These are phyloP conservation scores for Syzygium aromaticum DNA, from an alignment of 345 rosid genomes.

Conservation along the genomic window DNA sequence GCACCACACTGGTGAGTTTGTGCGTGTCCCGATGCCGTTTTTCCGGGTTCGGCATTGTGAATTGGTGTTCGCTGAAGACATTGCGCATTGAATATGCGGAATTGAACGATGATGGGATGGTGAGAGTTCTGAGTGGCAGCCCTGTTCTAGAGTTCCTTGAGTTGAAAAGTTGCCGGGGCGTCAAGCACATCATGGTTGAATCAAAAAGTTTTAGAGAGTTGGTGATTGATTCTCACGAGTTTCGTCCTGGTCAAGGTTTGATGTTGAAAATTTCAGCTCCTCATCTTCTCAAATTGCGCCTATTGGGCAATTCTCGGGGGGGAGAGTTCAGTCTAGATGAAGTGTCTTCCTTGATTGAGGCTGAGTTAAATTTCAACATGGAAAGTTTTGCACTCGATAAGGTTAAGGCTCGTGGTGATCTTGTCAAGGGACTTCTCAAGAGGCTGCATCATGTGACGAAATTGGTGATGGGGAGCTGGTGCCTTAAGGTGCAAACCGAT, in stretches of 20 bases:
- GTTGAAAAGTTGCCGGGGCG: background rate
- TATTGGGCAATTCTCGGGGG: background rate
- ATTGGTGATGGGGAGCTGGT: background rate
- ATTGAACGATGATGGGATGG: background rate
- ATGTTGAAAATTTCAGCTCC: background rate
- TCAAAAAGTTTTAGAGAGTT: background rate
- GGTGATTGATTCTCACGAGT: background rate
- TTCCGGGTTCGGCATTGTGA: background rate
- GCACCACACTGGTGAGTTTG: background rate
- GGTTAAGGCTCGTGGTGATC: background rate
- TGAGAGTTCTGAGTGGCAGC: background rate
- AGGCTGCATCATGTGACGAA: background rate
- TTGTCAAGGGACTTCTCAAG: background rate
- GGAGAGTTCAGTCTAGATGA: background rate
- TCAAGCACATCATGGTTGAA: background rate
- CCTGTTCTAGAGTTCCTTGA: slow-evolving; percentile 1
- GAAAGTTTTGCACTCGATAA: background rate
- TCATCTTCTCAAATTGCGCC: background rate
- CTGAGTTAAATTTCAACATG: background rate
- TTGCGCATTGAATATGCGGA: background rate
- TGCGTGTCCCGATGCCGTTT: background rate
- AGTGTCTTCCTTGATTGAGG: background rate
- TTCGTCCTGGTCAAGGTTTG: background rate
- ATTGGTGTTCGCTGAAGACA: background rate
- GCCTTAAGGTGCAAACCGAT: background rate